A percentile compares a stretch with the other conserved stretches of the same genome.
Evolutionary conservation across 768 basidiomycete species (phyloP).

Genomic region (Mycena metata): DNA sequence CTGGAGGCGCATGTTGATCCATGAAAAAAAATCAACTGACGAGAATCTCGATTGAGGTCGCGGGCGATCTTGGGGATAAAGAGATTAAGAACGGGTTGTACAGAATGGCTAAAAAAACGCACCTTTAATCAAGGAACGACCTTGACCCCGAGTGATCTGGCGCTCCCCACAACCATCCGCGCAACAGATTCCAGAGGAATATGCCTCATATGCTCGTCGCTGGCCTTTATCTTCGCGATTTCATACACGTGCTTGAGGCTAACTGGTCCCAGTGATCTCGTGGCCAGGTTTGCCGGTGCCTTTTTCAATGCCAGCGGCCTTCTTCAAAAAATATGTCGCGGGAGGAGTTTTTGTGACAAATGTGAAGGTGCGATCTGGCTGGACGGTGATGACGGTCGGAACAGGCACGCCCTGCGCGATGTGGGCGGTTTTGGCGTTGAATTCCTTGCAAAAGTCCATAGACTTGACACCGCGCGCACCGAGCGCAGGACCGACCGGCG

Average conservation of each 20-base stretch:
- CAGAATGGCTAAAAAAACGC: slow-evolving; percentile 25
- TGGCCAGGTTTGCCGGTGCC: slow-evolving; percentile 88
- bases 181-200: slow-evolving; percentile 90
- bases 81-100: slow-evolving; percentile 18
- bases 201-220: slow-evolving; percentile 90
- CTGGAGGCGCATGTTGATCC: slow-evolving; percentile 37
- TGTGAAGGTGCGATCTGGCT: slow-evolving; percentile 95
- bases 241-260: slow-evolving; percentile 98
- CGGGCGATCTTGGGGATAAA: slow-evolving; percentile 24
- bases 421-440: slow-evolving; percentile 96
- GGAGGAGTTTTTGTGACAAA: slow-evolving; percentile 95
- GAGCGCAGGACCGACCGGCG: slow-evolving; percentile 96
- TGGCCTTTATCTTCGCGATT: slow-evolving; percentile 96
- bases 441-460: slow-evolving; percentile 99
- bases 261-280: slow-evolving; percentile 83
- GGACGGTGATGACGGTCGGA: slow-evolving; percentile 93
- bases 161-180: slow-evolving; percentile 89
- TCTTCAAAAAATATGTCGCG: slow-evolving; percentile 90
- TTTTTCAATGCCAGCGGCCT: slow-evolving; percentile 90
- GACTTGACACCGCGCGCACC: slow-evolving; percentile 99
- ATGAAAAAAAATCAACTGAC: slow-evolving; percentile 26
- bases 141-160: slow-evolving; percentile 88
- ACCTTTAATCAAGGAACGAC: slow-evolving; percentile 80
- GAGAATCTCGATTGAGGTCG: slow-evolving; percentile 15
- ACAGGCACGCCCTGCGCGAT: slow-evolving; percentile 87